A percentile compares a stretch with the other conserved stretches of the same genome.
phyloP scores from a whole-genome alignment of 805 yeast genomes.

The Metschnikowia cubensis region DNA sequence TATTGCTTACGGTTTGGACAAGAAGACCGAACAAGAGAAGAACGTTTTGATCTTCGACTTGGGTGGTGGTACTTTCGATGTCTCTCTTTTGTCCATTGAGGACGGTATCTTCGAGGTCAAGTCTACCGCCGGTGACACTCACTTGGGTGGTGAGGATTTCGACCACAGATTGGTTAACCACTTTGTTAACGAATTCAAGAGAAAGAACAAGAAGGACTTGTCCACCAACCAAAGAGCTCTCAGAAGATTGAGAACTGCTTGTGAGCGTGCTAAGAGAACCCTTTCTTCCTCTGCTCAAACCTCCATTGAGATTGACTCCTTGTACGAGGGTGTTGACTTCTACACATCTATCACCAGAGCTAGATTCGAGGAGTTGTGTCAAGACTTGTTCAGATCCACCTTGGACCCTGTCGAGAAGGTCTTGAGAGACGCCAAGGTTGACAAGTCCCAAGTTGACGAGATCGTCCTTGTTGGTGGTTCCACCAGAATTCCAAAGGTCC shows the following conservation, averaged over 20 bases:
- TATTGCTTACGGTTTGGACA: constrained; percentile 42
- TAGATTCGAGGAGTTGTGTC: constrained; percentile 46
- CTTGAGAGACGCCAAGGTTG: constrained; percentile 42
- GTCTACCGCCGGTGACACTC: constrained; percentile 88
- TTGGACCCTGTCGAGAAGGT: constrained; percentile 47
- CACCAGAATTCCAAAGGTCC: constrained; percentile 49
- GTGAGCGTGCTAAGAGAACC: constrained; percentile 49
- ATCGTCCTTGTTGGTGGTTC: constrained; percentile 49
- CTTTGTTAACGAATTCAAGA: constrained; percentile 88
- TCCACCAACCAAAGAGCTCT: constrained; percentile 78
- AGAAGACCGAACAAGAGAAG: constrained; percentile 58
- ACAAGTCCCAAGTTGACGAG: constrained; percentile 44
- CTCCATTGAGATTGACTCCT: constrained; percentile 44
- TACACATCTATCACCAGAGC: constrained; percentile 46
- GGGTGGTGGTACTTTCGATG: constrained; percentile 51
- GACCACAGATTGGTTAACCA: constrained; percentile 86
- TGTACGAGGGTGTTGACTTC: constrained; percentile 47
- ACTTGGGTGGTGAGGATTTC: constrained; percentile 96
- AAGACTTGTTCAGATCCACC: constrained; percentile 42
- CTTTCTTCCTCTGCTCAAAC: constrained; percentile 39
- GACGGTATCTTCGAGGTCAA: constrained; percentile 48
- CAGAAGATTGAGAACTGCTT: constrained; percentile 53
- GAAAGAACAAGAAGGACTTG: constrained; percentile 86
- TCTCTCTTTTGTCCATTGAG: constrained; percentile 44
- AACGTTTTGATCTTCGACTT: constrained; percentile 46